phyloP scores from a whole-genome alignment of 352 stramenopile genomes.

The Pythium aquatile region DNA sequence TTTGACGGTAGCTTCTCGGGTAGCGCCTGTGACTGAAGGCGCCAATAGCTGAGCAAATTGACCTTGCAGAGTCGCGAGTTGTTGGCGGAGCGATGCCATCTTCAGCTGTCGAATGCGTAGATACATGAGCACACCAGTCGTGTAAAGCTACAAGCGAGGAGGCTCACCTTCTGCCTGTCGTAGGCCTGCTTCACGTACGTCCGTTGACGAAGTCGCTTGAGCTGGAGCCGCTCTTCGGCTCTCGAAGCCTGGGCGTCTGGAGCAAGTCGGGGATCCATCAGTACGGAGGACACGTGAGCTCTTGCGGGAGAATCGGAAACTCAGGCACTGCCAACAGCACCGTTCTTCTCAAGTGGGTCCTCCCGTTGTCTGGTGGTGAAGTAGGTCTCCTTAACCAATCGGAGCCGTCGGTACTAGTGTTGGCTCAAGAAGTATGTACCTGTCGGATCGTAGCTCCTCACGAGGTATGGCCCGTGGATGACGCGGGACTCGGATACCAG shows the following conservation, averaged over 20 bases:
- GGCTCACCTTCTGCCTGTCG: constrained; percentile 10
- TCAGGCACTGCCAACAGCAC: not conserved
- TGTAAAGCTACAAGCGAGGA: not conserved
- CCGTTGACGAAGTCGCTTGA: constrained; percentile 6
- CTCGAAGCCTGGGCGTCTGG: not conserved
- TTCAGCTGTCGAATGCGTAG: not conserved
- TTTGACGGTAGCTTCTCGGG: no score
- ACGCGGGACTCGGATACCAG: not conserved
- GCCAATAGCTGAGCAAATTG: not conserved
- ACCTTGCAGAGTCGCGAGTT: not conserved
- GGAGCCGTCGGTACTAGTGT: not conserved
- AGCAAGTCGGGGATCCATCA: not conserved
- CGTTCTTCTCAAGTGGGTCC: not conserved
- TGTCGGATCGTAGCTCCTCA: not conserved
- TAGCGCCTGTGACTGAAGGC: not conserved
- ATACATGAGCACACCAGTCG: not conserved
- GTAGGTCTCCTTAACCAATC: not conserved
- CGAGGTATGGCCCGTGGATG: not conserved
- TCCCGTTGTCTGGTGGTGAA: no score
- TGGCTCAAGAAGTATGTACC: no score
- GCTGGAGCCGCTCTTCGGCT: not conserved
- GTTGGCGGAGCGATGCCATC: not conserved
- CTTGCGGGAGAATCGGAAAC: not conserved
- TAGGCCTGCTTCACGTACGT: constrained; percentile 17
- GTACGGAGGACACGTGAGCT: not conserved